Evolutionary conservation across 306 rosid genomes (phyloP).

Genomic region (Quercus bicolor): DNA sequence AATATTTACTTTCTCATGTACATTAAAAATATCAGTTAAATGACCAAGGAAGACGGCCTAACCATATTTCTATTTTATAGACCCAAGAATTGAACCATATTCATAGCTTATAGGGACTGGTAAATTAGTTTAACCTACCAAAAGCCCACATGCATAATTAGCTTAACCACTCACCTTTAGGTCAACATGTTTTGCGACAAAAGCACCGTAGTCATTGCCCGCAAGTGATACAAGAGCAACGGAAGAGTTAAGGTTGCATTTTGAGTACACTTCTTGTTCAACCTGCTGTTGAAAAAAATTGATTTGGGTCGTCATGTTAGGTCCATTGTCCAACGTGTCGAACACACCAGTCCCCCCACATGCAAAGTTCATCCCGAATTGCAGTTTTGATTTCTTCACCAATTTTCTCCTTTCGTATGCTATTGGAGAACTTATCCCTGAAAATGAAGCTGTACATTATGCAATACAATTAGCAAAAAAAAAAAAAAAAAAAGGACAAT

Average conservation of each 20-base stretch:
- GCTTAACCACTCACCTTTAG: no score
- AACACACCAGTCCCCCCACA: background rate
- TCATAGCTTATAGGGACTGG: no score
- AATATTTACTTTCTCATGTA: no score
- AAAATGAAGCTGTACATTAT: conserved; percentile 17
- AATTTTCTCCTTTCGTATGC: conserved; percentile 14
- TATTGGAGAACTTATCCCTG: conserved; percentile 18
- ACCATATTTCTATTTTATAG: no score
- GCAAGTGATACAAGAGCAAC: conserved; percentile 24
- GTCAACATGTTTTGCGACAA: no score
- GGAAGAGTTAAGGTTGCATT: conserved; percentile 27
- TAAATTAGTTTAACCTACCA: no score
- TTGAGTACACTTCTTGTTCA: conserved; percentile 35
- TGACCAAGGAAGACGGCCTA: no score
- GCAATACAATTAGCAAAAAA: no score
- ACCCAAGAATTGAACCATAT: no score
- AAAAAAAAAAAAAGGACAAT: no score
- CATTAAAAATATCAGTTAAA: no score
- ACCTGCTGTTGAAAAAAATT: conserved; percentile 32
- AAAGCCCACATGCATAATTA: no score
- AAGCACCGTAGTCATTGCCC: conserved; percentile 25
- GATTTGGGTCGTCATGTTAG: background rate
- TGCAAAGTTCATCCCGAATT: conserved; percentile 21
- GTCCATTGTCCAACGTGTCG: background rate
- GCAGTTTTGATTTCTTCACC: background rate